Evolutionary conservation across 768 basidiomycete species (phyloP).

Genomic region (Podaxis sp.): DNA sequence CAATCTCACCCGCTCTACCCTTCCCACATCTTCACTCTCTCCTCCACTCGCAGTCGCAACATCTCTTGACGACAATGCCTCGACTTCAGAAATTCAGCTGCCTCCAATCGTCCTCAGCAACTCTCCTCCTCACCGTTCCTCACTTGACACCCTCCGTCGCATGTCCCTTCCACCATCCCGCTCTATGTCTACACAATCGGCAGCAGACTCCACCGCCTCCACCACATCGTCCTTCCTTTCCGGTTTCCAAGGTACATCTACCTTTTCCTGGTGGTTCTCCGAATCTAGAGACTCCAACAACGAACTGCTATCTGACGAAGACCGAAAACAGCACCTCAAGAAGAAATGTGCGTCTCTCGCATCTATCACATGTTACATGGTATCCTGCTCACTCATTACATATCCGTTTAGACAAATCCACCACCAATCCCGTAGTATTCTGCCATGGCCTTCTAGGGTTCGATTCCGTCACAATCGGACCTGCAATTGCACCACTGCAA

Average conservation of each 20-base stretch:
- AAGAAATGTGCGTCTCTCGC: slow-evolving; percentile 57
- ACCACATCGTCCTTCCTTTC: slow-evolving; percentile 12
- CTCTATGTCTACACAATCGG: not conserved
- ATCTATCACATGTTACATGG: not conserved
- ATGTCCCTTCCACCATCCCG: slow-evolving; percentile 9
- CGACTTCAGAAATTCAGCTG: slow-evolving; percentile 22
- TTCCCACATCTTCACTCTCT: slow-evolving; percentile 63
- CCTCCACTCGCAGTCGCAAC: slow-evolving; percentile 29
- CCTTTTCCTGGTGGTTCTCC: slow-evolving; percentile 52
- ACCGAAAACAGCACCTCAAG: slow-evolving; percentile 42
- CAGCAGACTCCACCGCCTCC: slow-evolving; percentile 7
- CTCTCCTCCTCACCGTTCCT: slow-evolving; percentile 45
- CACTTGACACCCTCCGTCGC: slow-evolving; percentile 56
- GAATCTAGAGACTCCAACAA: slow-evolving; percentile 40
- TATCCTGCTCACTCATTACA: slow-evolving; percentile 9
- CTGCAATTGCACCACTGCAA: slow-evolving; percentile 74
- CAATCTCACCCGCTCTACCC: slow-evolving; percentile 55
- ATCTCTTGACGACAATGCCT: slow-evolving; percentile 4
- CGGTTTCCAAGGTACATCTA: slow-evolving; percentile 13
- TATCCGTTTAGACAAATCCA: slow-evolving; percentile 59
- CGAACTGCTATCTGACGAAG: slow-evolving; percentile 49
- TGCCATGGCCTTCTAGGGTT: slow-evolving; percentile 95
- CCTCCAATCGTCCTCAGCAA: slow-evolving; percentile 36
- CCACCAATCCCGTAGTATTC: slow-evolving; percentile 87
- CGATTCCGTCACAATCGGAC: slow-evolving; percentile 80